Evolutionary conservation across 2,329 filamentous ascomycete species (phyloP), one percentile per base, ranked within the genome.

Genomic region (Trichoderma brevicompactum): DNA sequence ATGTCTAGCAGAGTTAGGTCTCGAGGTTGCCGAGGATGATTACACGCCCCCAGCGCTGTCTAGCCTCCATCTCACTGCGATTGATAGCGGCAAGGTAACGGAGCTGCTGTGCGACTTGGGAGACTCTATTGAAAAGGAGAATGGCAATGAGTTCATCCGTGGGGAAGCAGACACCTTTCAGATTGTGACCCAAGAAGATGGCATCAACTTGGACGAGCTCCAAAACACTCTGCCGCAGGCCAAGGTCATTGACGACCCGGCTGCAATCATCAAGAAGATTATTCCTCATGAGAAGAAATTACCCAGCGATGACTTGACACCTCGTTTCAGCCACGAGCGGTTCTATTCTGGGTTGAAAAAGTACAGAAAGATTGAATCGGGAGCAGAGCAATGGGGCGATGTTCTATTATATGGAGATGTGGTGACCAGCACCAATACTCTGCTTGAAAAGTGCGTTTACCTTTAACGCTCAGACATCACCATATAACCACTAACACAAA

Each of bases 401-500:
- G 80, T 85, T 58, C 77, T 99, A 3, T 81, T 98, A 69, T 98
- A 98, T 73, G 94, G 91, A 61, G 92, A 97, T 75, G 92, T 97
- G 7, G 84, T 97, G 15, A 97, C 94, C 2, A 96, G 92, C 75
- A 99, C 95, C 34, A 97, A 94, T 78, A 97, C 94, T 0, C 82
- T 98, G 5, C 83, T 97, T 7, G 95, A 98, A 73, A 97, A 95
- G 90, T 91, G 76, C 69, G 79, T 71, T 2, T 0, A 28, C 0
- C 32, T 10, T 7, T 7, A n/a, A 62, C 8, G 7, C 34, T 12
- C 15, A 7, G 13, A 3, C 32, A 17, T 43, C 38, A 7, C 5
- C 2, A 13, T 23, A 12, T 2, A 19, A 10, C 3, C 6, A 52
- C 56, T 68, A 12, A 68, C 55, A n/a, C 60, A 67, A 2, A 12